Conservation (phyloP, 768 basidiomycete genomes). For the Leucosporidium scottii region DNA sequence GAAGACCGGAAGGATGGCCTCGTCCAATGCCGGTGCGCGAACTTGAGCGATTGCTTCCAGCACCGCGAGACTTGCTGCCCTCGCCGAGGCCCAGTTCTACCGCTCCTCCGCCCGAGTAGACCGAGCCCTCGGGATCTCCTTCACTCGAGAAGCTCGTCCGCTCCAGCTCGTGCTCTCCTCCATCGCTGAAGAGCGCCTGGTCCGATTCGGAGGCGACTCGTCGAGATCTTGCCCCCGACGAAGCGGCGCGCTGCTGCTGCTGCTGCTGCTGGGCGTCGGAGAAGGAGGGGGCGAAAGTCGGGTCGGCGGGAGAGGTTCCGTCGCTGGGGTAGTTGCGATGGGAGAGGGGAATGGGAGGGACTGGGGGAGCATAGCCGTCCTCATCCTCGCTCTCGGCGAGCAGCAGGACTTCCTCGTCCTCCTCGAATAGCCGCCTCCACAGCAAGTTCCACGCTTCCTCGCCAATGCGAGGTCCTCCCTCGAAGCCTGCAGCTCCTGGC, state of each 20-base stretch:
- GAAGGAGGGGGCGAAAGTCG: background rate
- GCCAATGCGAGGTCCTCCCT: conserved; percentile 66
- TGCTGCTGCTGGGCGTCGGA: background rate
- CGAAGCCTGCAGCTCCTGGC: conserved; percentile 38
- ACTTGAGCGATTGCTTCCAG: conserved; percentile 27
- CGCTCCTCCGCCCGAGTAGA: conserved; percentile 6
- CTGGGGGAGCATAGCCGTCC: conserved; percentile 46
- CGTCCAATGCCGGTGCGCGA: conserved; percentile 39
- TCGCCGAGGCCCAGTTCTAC: conserved; percentile 2
- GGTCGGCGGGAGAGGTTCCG: background rate
- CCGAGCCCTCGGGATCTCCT: conserved; percentile 7
- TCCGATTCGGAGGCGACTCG: conserved; percentile 2
- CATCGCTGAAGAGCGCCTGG: conserved; percentile 2
- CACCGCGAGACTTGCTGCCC: conserved; percentile 12
- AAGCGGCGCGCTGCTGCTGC: too few relatives aligned
- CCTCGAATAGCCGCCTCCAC: conserved; percentile 50
- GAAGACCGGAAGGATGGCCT: conserved; percentile 16
- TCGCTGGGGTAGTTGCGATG: background rate
- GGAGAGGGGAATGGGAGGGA: conserved; percentile 47
- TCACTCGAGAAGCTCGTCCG: conserved; percentile 28
- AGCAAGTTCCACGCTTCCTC: conserved; percentile 81
- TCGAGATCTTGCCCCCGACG: background rate
- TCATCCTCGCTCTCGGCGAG: conserved; percentile 11
- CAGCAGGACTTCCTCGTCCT: conserved; percentile 16
- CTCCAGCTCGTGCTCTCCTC: conserved; percentile 11